Percentiles rank a stretch among this genome's conserved stretches.
phyloP scores from a whole-genome alignment of 371 early-diverging fungal genomes.

The Vairimorpha necatrix region DNA sequence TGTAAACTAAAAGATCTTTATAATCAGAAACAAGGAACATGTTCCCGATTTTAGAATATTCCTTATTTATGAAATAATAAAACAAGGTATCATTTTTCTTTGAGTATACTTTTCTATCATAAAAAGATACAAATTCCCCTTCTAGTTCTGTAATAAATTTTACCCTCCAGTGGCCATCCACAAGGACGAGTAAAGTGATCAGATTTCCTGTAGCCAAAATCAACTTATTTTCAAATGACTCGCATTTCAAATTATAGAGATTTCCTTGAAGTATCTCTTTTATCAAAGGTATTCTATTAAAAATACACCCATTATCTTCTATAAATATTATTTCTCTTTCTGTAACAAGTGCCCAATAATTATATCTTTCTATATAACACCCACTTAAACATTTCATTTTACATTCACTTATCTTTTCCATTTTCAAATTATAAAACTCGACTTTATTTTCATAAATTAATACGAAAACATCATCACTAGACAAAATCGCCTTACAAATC shows the following conservation, averaged over 20 bases:
- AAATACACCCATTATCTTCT: neutral
- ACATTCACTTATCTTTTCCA: neutral
- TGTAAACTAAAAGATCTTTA: neutral
- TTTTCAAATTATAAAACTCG: neutral
- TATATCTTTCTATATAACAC: constrained; percentile 3
- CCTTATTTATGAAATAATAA: constrained; percentile 1
- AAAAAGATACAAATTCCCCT: neutral
- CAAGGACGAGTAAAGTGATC: neutral
- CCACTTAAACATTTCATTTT: neutral
- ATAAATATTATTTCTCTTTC: neutral
- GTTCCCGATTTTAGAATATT: neutral
- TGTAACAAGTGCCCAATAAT: neutral
- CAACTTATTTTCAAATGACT: neutral
- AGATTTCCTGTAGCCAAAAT: neutral
- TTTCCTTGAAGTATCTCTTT: neutral
- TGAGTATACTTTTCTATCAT: neutral
- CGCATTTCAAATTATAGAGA: neutral
- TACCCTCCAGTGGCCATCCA: neutral
- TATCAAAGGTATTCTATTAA: neutral
- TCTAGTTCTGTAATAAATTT: neutral
- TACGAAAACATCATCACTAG: neutral
- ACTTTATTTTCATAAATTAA: neutral
- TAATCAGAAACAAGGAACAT: neutral
- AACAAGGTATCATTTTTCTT: neutral
- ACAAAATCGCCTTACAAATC: neutral